phyloP scores from a whole-genome alignment of 2,329 filamentous ascomycete genomes.

The Plenodomus lindquistii region DNA sequence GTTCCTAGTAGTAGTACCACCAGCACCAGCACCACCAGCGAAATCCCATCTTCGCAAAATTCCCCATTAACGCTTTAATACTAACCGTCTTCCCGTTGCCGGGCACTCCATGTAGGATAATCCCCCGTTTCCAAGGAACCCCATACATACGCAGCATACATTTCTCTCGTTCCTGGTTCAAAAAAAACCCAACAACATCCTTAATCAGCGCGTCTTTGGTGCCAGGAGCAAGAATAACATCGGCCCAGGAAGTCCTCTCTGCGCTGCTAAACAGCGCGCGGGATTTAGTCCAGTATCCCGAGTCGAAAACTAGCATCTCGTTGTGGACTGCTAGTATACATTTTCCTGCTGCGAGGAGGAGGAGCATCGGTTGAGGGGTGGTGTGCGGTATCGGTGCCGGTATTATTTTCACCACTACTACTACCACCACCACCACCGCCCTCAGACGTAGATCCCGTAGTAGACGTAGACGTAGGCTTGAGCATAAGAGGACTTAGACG shows the following conservation, averaged over 20 bases:
- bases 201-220: conserved; percentile 67
- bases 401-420: neutral
- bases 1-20: too few relatives aligned
- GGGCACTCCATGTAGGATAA: conserved; percentile 58
- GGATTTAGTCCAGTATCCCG: conserved; percentile 64
- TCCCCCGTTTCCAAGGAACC: conserved; percentile 54
- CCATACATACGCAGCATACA: conserved; percentile 48
- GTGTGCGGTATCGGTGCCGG: conserved; percentile 17
- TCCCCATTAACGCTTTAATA: conserved; percentile 69
- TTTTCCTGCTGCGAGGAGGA: conserved; percentile 58
- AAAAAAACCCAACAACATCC: conserved; percentile 63
- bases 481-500: conserved; percentile 4
- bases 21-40: too few relatives aligned
- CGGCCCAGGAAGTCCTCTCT: conserved; percentile 58
- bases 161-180: too few relatives aligned
- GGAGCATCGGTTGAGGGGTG: conserved; percentile 47
- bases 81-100: conserved; percentile 70
- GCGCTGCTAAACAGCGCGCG: conserved; percentile 59
- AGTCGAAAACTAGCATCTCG: conserved; percentile 68
- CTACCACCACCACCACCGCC: too few relatives aligned
- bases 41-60: conserved; percentile 50
- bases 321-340: conserved; percentile 63
- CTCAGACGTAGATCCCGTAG: too few relatives aligned
- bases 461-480: too few relatives aligned
- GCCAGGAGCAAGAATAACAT: conserved; percentile 64